A percentile compares a stretch with the other conserved stretches of the same genome.
Evolutionary conservation across 2,329 filamentous ascomycete species (phyloP).

Genomic region (Falciphora oryzae): DNA sequence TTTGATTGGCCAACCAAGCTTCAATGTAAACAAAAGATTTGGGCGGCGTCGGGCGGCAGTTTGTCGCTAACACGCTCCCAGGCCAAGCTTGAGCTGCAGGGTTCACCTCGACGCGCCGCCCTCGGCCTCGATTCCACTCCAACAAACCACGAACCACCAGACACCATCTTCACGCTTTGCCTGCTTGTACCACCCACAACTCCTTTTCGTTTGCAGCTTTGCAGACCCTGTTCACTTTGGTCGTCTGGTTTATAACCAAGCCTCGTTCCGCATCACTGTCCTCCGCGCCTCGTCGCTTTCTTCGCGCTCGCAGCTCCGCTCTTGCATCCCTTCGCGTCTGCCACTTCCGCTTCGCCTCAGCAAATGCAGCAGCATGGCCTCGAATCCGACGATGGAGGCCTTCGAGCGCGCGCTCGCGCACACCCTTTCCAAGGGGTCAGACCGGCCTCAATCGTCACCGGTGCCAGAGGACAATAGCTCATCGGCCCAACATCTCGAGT

Average conservation of each 20-base stretch:
- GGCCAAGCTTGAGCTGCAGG: neutral
- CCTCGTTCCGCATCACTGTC: neutral
- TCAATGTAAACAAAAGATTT: neutral
- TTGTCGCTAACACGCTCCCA: neutral
- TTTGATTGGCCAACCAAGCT: neutral
- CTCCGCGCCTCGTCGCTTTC: neutral
- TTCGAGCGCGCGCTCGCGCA: constrained; percentile 2
- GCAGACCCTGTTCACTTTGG: too few relatives aligned
- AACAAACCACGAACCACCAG: neutral
- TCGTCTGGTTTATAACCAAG: neutral
- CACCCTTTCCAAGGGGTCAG: neutral
- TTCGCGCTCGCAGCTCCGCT: neutral
- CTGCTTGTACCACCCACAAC: neutral
- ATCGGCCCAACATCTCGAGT: neutral
- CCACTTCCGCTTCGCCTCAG: neutral
- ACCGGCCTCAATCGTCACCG: neutral
- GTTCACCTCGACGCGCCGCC: neutral
- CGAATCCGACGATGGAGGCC: constrained; percentile 9
- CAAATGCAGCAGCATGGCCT: constrained; percentile 7
- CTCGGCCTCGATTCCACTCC: neutral
- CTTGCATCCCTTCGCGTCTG: neutral
- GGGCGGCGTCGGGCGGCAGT: too few relatives aligned
- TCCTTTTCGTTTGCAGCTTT: neutral
- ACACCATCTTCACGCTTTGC: neutral
- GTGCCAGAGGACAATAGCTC: neutral